Evolutionary conservation across 805 yeast species (phyloP).

Genomic region (Schwanniomyces pseudopolymorphus): DNA sequence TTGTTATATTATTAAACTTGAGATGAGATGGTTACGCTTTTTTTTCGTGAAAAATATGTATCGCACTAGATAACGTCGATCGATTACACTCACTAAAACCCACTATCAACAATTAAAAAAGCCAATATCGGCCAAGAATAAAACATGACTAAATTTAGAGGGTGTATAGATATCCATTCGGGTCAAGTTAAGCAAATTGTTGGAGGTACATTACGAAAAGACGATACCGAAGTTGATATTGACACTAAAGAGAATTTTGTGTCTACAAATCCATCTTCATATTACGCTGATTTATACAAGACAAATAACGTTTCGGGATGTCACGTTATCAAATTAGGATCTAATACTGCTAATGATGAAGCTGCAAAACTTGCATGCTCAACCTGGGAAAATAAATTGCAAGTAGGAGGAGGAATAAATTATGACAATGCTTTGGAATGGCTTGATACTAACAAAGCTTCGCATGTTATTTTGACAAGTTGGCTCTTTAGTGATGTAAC

Average conservation of each 20-base stretch:
- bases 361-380: conserved; percentile 78
- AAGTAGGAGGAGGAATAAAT: conserved; percentile 92
- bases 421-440: conserved; percentile 70
- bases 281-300: conserved; percentile 71
- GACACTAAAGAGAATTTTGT: conserved; percentile 62
- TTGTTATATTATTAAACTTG: neutral
- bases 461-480: conserved; percentile 88
- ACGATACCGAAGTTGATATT: conserved; percentile 40
- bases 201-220: conserved; percentile 77
- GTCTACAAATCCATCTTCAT: conserved; percentile 68
- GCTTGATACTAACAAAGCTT: conserved; percentile 70
- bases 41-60: neutral
- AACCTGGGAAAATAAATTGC: conserved; percentile 73
- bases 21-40: neutral
- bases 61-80: neutral
- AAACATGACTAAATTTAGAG: conserved; percentile 81
- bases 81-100: neutral
- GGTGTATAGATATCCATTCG: conserved; percentile 92
- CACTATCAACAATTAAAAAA: neutral
- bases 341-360: conserved; percentile 67
- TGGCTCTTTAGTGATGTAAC: conserved; percentile 69
- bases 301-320: conserved; percentile 64
- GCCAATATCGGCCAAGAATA: neutral
- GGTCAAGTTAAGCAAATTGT: conserved; percentile 97
- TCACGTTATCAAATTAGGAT: conserved; percentile 91